A percentile compares a stretch with the other conserved stretches of the same genome.
Conservation (phyloP, 257 asterid genomes). For the Parsonsia alboflavescens region DNA sequence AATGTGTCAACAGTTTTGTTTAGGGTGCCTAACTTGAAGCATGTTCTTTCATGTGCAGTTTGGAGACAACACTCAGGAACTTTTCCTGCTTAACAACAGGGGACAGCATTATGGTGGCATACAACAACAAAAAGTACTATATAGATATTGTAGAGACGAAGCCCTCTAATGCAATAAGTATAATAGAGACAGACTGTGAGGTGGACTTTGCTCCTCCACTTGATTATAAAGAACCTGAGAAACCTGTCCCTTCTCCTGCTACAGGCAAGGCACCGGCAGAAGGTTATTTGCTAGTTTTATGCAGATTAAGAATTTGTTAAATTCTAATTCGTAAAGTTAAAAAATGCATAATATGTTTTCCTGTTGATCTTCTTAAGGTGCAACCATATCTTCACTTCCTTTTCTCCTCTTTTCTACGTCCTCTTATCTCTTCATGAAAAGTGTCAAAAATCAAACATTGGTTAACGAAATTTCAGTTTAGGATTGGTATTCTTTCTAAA, state of each 20-base stretch:
- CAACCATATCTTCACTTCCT: not conserved
- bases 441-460: not conserved
- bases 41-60: constrained; percentile 10
- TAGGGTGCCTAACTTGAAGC: constrained; percentile 22
- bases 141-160: constrained; percentile 95
- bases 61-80: constrained; percentile 96
- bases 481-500: no score
- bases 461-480: no score
- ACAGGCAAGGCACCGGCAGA: constrained; percentile 59
- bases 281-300: constrained; percentile 1
- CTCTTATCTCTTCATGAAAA: not conserved
- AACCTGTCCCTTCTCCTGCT: constrained; percentile 37
- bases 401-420: not conserved
- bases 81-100: constrained; percentile 95
- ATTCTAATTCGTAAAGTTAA: not conserved
- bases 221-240: constrained; percentile 96
- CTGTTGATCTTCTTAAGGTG: not conserved
- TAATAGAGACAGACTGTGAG: constrained; percentile 97
- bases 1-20: not conserved
- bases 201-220: constrained; percentile 99
- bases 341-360: not conserved
- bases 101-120: constrained; percentile 99
- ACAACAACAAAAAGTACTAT: constrained; percentile 86
- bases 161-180: constrained; percentile 86
- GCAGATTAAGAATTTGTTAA: not conserved